Base-by-base conservation (phyloP, 441 rosid genomes). In the Viola pubescens region DNA sequence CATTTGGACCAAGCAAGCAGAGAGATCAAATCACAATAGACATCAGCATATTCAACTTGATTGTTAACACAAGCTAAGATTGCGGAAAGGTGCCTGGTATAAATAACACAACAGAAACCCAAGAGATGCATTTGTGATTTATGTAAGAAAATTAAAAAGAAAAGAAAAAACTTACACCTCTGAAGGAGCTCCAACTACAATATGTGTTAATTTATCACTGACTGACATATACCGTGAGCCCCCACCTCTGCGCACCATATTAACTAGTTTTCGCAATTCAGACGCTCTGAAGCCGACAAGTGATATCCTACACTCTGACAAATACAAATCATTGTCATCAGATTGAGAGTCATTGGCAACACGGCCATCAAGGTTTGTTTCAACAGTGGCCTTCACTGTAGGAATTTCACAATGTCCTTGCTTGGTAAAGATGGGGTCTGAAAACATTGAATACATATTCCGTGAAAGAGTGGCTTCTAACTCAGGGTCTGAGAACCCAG, bases 211-310 rank as follows among this genome's bases (percentile, higher is more conserved):
- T 75, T 81, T 83, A 62, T 86, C 94, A 63, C 76, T 78, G 57
- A 74, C 67, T 37, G 74, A 70, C 73, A 82, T 70, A 78, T 82
- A 89, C 56, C 95, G 88, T 7, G 98, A 91, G 51, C 86, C 98
- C 69, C 97, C 99, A 66, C 98, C 96, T 81, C 68, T 77, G 6
- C 88, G 86, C 69, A 84, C 82, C 80, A 91, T 78, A 76, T 76
- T 81, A 59, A 91, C 88, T 70, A 87, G 81, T 74, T 79, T 88
- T 61, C 91, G 89, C 82, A 89, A 65, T 72, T 81, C 96, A 77
- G 81, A 76, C 76, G 89, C 82, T 82, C 82, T 91, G 82, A 91
- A 89, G 16, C 98, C 98, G 73, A 83, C 77, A 37, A 94, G 79
- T 39, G 80, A 75, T 74, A 94, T 77, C 69, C 80, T 79, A 70